Conservation (phyloP, 192 early-diverging fungal genomes). For the Backusella australiensis region DNA sequence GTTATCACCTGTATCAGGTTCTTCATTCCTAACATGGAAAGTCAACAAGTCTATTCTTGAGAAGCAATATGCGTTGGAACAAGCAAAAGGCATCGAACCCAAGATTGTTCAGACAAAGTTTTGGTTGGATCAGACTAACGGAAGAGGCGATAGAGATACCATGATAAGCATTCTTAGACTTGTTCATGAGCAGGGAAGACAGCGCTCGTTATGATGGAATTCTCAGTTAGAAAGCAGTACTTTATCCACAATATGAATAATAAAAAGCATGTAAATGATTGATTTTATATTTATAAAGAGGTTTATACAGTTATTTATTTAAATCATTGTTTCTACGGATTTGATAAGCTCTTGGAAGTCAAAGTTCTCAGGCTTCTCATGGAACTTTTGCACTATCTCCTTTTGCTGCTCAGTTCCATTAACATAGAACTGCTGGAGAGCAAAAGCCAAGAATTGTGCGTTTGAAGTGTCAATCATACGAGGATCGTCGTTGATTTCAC, state of each 20-base stretch:
- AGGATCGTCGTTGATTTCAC: slow-evolving; percentile 60
- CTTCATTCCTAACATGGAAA: slow-evolving; percentile 28
- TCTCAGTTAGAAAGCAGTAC: too few relatives aligned
- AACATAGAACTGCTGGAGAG: slow-evolving; percentile 88
- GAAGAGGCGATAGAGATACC: slow-evolving; percentile 18
- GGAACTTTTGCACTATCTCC: slow-evolving; percentile 74
- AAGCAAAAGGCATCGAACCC: background rate
- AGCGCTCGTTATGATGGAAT: background rate
- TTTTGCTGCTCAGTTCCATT: slow-evolving; percentile 65
- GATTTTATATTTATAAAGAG: background rate
- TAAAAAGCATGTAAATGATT: background rate
- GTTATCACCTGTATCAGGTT: slow-evolving; percentile 3
- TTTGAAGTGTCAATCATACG: slow-evolving; percentile 58
- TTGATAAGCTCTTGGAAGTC: slow-evolving; percentile 62
- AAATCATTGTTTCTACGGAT: slow-evolving; percentile 30
- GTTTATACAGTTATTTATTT: background rate
- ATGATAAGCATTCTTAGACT: slow-evolving; percentile 28
- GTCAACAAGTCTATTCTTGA: slow-evolving; percentile 14
- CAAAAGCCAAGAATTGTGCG: slow-evolving; percentile 77
- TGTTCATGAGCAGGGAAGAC: slow-evolving; percentile 23
- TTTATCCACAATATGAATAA: background rate
- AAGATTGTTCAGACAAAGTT: slow-evolving; percentile 24
- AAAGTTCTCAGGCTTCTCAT: slow-evolving; percentile 73
- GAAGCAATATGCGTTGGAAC: slow-evolving; percentile 4
- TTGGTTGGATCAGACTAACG: slow-evolving; percentile 32